These are phyloP conservation scores for Epichloe sp. DNA, from an alignment of 2,329 filamentous ascomycete genomes.

Conservation along the genomic window DNA sequence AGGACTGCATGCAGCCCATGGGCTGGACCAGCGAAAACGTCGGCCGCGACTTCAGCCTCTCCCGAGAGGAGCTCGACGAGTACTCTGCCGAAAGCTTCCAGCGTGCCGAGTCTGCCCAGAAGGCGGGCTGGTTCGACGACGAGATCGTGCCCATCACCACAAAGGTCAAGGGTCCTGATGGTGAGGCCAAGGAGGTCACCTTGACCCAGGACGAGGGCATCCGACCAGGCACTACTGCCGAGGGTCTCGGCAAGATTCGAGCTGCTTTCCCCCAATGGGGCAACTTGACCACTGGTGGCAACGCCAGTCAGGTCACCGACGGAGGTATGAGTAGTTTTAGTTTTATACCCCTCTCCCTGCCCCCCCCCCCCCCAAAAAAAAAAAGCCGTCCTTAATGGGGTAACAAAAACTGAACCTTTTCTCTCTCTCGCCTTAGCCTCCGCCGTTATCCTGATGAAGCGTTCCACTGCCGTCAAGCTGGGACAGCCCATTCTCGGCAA, in stretches of 20 bases:
- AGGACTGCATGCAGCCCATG: conserved; percentile 90
- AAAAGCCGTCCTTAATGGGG: neutral
- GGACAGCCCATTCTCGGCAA: conserved; percentile 89
- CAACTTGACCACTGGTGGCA: conserved; percentile 75
- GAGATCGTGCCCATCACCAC: conserved; percentile 86
- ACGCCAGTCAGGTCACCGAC: conserved; percentile 90
- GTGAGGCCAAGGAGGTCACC: conserved; percentile 63
- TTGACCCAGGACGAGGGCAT: conserved; percentile 83
- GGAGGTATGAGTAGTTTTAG: conserved; percentile 42
- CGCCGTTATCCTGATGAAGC: conserved; percentile 85
- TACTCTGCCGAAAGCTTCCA: conserved; percentile 82
- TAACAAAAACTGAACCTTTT: neutral
- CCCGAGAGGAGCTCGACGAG: conserved; percentile 66
- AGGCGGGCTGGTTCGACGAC: conserved; percentile 80
- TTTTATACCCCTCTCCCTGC: too few species aligned
- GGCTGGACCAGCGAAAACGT: conserved; percentile 97
- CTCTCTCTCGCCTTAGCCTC: conserved; percentile 43
- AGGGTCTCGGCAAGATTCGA: conserved; percentile 71
- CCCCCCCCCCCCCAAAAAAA: too few species aligned
- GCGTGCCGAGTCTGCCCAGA: conserved; percentile 79
- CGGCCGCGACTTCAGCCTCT: conserved; percentile 75
- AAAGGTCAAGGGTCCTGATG: conserved; percentile 71
- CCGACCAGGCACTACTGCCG: conserved; percentile 76
- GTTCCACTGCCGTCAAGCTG: conserved; percentile 73
- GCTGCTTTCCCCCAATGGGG: conserved; percentile 91